These are phyloP conservation scores for Lasiosphaeris hirsuta DNA, from an alignment of 495 filamentous ascomycete genomes.

Conservation along the genomic window DNA sequence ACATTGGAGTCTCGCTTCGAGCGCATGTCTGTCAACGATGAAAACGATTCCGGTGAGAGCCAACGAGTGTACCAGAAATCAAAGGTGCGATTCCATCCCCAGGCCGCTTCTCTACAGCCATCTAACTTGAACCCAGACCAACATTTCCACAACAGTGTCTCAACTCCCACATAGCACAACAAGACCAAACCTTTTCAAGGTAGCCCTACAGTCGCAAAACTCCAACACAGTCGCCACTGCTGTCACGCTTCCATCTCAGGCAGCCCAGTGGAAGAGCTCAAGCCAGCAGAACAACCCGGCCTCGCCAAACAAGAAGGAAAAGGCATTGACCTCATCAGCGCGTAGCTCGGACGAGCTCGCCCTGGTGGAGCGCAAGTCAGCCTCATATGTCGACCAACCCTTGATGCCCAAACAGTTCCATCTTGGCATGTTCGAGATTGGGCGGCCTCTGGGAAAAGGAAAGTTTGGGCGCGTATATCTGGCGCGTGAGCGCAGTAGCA, in stretches of 20 bases:
- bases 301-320: slow-evolving; percentile 34
- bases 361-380: slow-evolving; percentile 50
- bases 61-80: slow-evolving; percentile 56
- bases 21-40: slow-evolving; percentile 76
- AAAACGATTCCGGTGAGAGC: slow-evolving; percentile 59
- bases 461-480: slow-evolving; percentile 98
- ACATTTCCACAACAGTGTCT: slow-evolving; percentile 45
- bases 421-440: slow-evolving; percentile 98
- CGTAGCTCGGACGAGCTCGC: slow-evolving; percentile 46
- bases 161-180: slow-evolving; percentile 58
- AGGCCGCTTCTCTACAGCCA: not conserved
- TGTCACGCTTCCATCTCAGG: slow-evolving; percentile 65
- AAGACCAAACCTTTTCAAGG: slow-evolving; percentile 71
- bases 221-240: slow-evolving; percentile 52
- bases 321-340: slow-evolving; percentile 12
- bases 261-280: slow-evolving; percentile 49
- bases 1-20: slow-evolving; percentile 75
- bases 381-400: slow-evolving; percentile 56
- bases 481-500: slow-evolving; percentile 80
- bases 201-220: slow-evolving; percentile 71
- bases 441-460: slow-evolving; percentile 90
- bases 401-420: slow-evolving; percentile 69
- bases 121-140: slow-evolving; percentile 42
- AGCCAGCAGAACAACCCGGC: slow-evolving; percentile 23
- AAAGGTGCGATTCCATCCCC: slow-evolving; percentile 53